Percentiles rank a stretch among this genome's conserved stretches.
Conservation (phyloP, 805 yeast species). For the Schwanniomyces pseudopolymorphus region DNA sequence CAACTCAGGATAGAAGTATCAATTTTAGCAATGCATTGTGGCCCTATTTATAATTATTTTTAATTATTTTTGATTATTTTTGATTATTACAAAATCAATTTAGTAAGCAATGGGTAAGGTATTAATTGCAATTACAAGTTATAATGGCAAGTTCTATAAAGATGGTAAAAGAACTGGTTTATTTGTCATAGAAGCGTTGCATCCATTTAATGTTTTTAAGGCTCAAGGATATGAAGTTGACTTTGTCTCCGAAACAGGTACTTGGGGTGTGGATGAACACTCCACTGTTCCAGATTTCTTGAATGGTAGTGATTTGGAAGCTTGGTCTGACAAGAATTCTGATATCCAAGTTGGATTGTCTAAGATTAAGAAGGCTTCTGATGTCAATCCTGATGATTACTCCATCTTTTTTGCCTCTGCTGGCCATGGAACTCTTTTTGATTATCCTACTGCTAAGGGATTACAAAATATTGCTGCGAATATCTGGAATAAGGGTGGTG, state of each 20-base stretch:
- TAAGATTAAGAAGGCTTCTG: conserved; percentile 46
- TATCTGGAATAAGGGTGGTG: conserved; percentile 52
- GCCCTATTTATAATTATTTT: too few relatives aligned
- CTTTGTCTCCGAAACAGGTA: conserved; percentile 59
- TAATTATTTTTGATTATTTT: too few relatives aligned
- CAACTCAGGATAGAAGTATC: too few relatives aligned
- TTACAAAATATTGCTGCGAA: conserved; percentile 46
- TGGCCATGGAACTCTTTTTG: conserved; percentile 64
- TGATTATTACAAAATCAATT: too few relatives aligned
- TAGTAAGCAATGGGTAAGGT: conserved; percentile 29
- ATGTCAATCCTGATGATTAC: conserved; percentile 49
- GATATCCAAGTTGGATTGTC: conserved; percentile 39
- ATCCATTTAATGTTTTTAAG: conserved; percentile 52
- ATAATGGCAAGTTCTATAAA: conserved; percentile 47
- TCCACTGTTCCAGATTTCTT: conserved; percentile 42
- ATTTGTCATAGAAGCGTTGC: conserved; percentile 57
- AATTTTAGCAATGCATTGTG: too few relatives aligned
- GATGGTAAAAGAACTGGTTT: conserved; percentile 65
- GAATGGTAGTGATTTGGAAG: conserved; percentile 42
- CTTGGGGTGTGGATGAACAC: conserved; percentile 57
- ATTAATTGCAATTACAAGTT: conserved; percentile 44
- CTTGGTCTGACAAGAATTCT: conserved; percentile 36
- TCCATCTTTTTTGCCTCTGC: conserved; percentile 61
- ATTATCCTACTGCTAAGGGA: conserved; percentile 51
- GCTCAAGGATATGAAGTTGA: conserved; percentile 53